Conservation (phyloP, 495 filamentous ascomycete species). For the Penicillium argentinense region DNA sequence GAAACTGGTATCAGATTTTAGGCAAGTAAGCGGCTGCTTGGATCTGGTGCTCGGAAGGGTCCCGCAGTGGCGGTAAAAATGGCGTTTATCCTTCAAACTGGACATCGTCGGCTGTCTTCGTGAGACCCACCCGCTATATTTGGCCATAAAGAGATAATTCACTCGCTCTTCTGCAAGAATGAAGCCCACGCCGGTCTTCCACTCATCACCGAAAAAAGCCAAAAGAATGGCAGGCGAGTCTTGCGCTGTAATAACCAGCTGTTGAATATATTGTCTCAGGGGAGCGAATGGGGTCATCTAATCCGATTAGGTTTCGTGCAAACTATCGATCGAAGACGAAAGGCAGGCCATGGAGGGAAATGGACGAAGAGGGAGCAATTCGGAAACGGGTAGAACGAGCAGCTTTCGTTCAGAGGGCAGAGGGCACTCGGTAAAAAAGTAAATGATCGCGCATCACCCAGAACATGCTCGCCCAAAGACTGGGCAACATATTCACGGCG, state of each 20-base stretch:
- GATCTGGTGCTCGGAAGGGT: constrained; percentile 75
- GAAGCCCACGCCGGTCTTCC: constrained; percentile 72
- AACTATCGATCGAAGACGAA: constrained; percentile 7
- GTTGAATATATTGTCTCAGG: constrained; percentile 81
- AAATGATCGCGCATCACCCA: no score
- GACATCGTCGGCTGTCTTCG: constrained; percentile 86
- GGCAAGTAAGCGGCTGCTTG: no score
- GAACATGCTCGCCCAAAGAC: no score
- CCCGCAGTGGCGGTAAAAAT: constrained; percentile 74
- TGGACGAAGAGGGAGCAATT: no score
- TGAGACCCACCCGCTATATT: constrained; percentile 82
- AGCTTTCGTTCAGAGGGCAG: no score
- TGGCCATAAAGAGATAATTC: constrained; percentile 93
- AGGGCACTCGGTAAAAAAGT: no score
- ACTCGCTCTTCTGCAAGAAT: constrained; percentile 82
- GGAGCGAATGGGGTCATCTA: constrained; percentile 5
- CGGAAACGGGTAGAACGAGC: no score
- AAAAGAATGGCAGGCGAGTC: constrained; percentile 75
- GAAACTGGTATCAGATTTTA: no score
- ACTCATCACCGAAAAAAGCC: constrained; percentile 88
- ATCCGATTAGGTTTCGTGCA: not conserved
- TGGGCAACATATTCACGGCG: no score
- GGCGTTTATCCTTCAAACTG: constrained; percentile 74
- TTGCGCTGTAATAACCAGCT: constrained; percentile 85
- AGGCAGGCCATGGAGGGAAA: constrained; percentile 31